Percentiles rank a stretch among this genome's conserved stretches.
Evolutionary conservation across 176 grass and related monocot genomes (phyloP).

Genomic region (Oryza longistaminata): DNA sequence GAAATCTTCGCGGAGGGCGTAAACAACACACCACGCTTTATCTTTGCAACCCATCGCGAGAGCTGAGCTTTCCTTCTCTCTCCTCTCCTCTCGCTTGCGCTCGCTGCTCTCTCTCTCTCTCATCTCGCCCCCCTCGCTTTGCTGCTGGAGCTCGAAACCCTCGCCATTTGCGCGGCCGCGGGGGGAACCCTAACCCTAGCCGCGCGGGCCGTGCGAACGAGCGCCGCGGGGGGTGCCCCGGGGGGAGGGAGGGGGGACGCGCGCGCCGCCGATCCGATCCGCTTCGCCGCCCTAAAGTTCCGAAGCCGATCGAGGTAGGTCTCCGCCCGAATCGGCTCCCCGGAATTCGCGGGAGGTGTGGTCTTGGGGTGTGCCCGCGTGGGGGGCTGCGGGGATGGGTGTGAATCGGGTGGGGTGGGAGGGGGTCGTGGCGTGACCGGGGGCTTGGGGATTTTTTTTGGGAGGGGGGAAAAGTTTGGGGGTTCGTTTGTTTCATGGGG

Average conservation of each 20-base stretch:
- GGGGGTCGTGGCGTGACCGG: conserved; percentile 27
- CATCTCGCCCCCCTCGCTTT: conserved; percentile 26
- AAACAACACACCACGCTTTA: conserved; percentile 44
- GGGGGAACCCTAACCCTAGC: conserved; percentile 49
- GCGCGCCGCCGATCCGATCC: conserved; percentile 40
- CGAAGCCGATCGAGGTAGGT: conserved; percentile 56
- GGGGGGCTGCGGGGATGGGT: not conserved
- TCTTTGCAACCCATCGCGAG: conserved; percentile 43
- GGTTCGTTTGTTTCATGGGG: conserved; percentile 12
- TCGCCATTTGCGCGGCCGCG: conserved; percentile 41
- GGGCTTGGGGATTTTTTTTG: conserved; percentile 10
- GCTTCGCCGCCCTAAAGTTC: not conserved
- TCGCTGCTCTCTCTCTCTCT: conserved; percentile 4
- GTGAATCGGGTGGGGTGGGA: conserved; percentile 40
- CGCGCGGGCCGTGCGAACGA: not conserved
- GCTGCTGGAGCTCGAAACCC: conserved; percentile 47
- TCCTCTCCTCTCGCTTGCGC: conserved; percentile 17
- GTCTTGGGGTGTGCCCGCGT: not conserved
- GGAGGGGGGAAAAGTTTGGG: not conserved
- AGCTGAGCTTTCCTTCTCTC: conserved; percentile 14
- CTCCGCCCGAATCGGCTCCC: conserved; percentile 39
- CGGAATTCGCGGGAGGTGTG: conserved; percentile 32
- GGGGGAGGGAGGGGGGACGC: not conserved
- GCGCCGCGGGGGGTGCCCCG: not conserved
- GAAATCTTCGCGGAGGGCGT: conserved; percentile 62